phyloP scores from a whole-genome alignment of 148 eudicot genomes.

The Amaranthus hypochondriacus region DNA sequence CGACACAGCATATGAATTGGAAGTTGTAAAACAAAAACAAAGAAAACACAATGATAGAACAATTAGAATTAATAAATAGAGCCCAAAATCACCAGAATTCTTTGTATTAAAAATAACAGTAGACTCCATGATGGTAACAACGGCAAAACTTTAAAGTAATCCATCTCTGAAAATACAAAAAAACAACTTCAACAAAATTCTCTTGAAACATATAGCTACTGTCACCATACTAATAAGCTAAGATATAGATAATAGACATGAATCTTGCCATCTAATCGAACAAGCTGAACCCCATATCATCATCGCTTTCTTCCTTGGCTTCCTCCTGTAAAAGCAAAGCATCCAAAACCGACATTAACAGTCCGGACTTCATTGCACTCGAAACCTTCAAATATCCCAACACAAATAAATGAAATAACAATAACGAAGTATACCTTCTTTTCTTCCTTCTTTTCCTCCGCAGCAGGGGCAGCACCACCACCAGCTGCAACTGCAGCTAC shows the following conservation, averaged over 20 bases:
- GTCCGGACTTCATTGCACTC: too few relatives aligned
- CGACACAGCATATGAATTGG: too few relatives aligned
- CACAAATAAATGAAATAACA: background rate
- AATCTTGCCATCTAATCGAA: conserved; percentile 28
- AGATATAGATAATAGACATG: background rate
- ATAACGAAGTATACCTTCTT: conserved; percentile 34
- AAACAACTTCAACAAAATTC: conserved; percentile 3
- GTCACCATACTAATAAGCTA: conserved; percentile 18
- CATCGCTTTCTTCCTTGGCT: conserved; percentile 40
- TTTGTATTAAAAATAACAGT: conserved; percentile 12
- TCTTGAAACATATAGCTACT: conserved; percentile 8
- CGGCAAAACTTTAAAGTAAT: conserved; percentile 10
- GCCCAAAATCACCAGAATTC: conserved; percentile 9
- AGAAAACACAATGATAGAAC: too few relatives aligned
- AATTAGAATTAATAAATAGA: background rate
- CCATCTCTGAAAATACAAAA: conserved; percentile 4
- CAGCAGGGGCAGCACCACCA: conserved; percentile 48
- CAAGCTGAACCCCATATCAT: conserved; percentile 49
- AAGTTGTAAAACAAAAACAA: too few relatives aligned
- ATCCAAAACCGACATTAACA: background rate
- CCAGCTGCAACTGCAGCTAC: conserved; percentile 28
- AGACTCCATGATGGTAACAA: conserved; percentile 5
- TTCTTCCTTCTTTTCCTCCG: conserved; percentile 43
- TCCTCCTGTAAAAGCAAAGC: conserved; percentile 24
- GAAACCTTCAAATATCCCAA: background rate